Evolutionary conservation across 108 stramenopile genomes (phyloP), one percentile per base, ranked within the genome.

Genomic region (Aureococcus anophagefferens): DNA sequence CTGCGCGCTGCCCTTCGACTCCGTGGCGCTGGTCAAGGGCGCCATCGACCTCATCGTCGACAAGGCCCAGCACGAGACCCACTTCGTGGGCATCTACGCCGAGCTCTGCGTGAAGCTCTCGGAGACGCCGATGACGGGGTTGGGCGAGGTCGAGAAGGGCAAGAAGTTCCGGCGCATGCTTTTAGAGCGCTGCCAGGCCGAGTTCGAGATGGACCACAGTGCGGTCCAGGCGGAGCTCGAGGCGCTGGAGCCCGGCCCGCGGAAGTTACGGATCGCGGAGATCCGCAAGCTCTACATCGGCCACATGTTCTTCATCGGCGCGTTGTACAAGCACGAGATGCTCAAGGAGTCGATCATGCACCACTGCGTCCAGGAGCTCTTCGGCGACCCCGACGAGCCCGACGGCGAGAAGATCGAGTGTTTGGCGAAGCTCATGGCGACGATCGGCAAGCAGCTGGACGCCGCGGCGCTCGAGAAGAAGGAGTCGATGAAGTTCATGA

Each of bases 251-350:
- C 88, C 86, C 62, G 91, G 85, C 70, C 89, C 90, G 15, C 72
- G 92, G 32, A 86, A 91, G 33, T 87, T 90, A 67, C 81, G 88
- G 35, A 78, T 91, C 45, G 91, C 92, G 73, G 88, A 88, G 62
- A 94, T 94, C 66, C 93, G 94, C 75, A 93, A 90, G 80, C 76
- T 85, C 63, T 91, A 90, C 70, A 78, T 96, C 15, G 97, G 97
- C 13, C 94, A 96, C 74, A 95, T 98, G 84, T 87, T 88, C 40
- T 96, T 98, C 81, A 91, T 98, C 74, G 97, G 97, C 31, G 97
- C 96, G 80, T 80, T 98, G 34, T 98, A 91, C 87, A 91, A 94
- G 77, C 77, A 83, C 35, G 84, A 87, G 69, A 77, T 98, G 37
- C 89, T 96, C 73, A 94, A 88, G 73, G 79, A 90, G 63, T 82